Evolutionary conservation across 1,139 yeast genomes (phyloP).

Genomic region (Yamadazyma pseudoaaseri): DNA sequence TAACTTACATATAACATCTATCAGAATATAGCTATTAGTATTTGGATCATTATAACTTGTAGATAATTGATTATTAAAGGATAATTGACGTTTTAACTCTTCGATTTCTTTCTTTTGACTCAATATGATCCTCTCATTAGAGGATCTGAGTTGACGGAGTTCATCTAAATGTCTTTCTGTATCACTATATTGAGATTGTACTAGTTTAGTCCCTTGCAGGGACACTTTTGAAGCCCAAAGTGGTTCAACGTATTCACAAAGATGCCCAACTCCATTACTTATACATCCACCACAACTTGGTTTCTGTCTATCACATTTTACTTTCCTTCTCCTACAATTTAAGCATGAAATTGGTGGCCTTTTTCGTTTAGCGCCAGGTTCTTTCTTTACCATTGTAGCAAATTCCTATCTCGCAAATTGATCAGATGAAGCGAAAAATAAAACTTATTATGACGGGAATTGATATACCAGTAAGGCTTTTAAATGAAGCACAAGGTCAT

Average conservation of each 20-base stretch:
- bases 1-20: conserved; percentile 14
- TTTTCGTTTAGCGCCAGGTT: conserved; percentile 22
- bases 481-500: conserved; percentile 91
- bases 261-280: conserved; percentile 41
- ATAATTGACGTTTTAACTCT: conserved; percentile 31
- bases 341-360: conserved; percentile 45
- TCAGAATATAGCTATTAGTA: conserved; percentile 5
- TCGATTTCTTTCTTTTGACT: conserved; percentile 36
- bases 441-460: conserved; percentile 17
- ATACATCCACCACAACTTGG: conserved; percentile 48
- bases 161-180: conserved; percentile 19
- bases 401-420: conserved; percentile 1
- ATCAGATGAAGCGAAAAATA: neutral
- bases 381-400: neutral
- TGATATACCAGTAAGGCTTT: conserved; percentile 81
- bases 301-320: conserved; percentile 43
- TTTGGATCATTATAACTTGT: conserved; percentile 12
- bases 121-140: conserved; percentile 23
- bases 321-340: conserved; percentile 44
- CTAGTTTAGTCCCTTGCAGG: neutral
- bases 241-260: conserved; percentile 45
- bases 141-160: conserved; percentile 19
- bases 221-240: conserved; percentile 27
- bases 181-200: conserved; percentile 1
- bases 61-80: conserved; percentile 27